Evolutionary conservation across 805 yeast genomes (phyloP).

Genomic region (Kuraishia borneana): DNA sequence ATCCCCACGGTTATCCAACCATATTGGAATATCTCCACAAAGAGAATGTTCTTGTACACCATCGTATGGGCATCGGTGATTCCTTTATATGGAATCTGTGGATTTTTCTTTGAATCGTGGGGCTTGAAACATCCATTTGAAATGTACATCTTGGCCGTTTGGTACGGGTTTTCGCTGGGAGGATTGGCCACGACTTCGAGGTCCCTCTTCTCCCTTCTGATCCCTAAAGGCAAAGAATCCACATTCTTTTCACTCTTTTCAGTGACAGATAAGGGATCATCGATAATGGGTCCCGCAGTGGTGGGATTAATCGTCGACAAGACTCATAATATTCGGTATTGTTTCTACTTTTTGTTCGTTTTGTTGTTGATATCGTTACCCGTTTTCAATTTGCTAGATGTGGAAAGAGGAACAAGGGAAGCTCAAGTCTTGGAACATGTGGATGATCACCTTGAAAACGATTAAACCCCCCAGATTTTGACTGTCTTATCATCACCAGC

Average conservation of each 20-base stretch:
- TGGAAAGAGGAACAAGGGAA: slow-evolving; percentile 43
- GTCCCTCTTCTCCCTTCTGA: slow-evolving; percentile 54
- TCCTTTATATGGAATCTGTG: slow-evolving; percentile 62
- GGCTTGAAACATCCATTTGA: slow-evolving; percentile 59
- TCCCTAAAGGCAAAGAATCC: slow-evolving; percentile 67
- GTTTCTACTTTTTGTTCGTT: slow-evolving; percentile 51
- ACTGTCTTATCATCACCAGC: slow-evolving; percentile 5
- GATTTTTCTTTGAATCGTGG: slow-evolving; percentile 40
- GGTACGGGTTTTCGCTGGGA: slow-evolving; percentile 72
- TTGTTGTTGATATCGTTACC: slow-evolving; percentile 47
- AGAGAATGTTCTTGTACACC: slow-evolving; percentile 36
- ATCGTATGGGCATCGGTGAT: slow-evolving; percentile 54
- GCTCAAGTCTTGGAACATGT: slow-evolving; percentile 1
- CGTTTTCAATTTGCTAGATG: slow-evolving; percentile 39
- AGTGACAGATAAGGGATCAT: slow-evolving; percentile 73
- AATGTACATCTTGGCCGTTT: slow-evolving; percentile 55
- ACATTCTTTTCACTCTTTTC: slow-evolving; percentile 67
- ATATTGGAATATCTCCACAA: slow-evolving; percentile 28
- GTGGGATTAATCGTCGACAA: slow-evolving; percentile 64
- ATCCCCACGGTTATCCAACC: slow-evolving; percentile 35
- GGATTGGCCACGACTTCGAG: slow-evolving; percentile 63
- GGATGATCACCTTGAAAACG: slow-evolving; percentile 1
- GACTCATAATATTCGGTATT: slow-evolving; percentile 64
- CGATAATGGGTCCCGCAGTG: slow-evolving; percentile 60
- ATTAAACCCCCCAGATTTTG: slow-evolving; percentile 4